A percentile compares a stretch with the other conserved stretches of the same genome.
These are phyloP conservation scores for Kockiozyma suomiensis DNA, from an alignment of 805 yeast species.

Conservation along the genomic window DNA sequence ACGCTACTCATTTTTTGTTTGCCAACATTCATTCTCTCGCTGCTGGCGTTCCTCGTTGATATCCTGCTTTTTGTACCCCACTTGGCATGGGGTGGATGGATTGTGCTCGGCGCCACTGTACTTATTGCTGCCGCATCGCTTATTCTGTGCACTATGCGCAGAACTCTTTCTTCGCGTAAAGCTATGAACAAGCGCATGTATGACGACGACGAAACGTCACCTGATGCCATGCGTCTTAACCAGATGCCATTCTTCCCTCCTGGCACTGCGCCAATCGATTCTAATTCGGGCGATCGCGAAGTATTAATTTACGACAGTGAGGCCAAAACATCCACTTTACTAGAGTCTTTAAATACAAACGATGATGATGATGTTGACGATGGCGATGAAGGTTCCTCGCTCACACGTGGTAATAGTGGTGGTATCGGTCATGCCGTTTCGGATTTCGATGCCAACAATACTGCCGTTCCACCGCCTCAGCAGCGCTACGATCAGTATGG, in stretches of 20 bases:
- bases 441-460: conserved; percentile 9
- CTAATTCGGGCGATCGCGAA: conserved; percentile 17
- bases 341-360: background rate
- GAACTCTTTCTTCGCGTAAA: conserved; percentile 54
- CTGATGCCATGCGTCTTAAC: conserved; percentile 24
- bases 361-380: conserved; percentile 7
- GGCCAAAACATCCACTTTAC: conserved; percentile 9
- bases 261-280: conserved; percentile 4
- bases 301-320: conserved; percentile 27
- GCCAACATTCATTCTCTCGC: conserved; percentile 66
- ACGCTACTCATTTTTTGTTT: conserved; percentile 60
- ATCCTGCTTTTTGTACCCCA: conserved; percentile 74
- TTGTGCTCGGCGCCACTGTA: conserved; percentile 68
- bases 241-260: conserved; percentile 26
- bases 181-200: conserved; percentile 35
- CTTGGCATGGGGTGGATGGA: conserved; percentile 84
- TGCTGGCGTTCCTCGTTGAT: conserved; percentile 81
- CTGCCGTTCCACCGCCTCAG: background rate
- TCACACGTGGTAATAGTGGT: conserved; percentile 7
- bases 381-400: conserved; percentile 5
- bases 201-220: conserved; percentile 12
- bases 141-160: conserved; percentile 68
- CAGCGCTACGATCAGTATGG: conserved; percentile 5
- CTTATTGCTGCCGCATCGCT: conserved; percentile 65
- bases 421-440: conserved; percentile 14